phyloP scores from a whole-genome alignment of 2,329 filamentous ascomycete species.

The Diaporthe longicolla region DNA sequence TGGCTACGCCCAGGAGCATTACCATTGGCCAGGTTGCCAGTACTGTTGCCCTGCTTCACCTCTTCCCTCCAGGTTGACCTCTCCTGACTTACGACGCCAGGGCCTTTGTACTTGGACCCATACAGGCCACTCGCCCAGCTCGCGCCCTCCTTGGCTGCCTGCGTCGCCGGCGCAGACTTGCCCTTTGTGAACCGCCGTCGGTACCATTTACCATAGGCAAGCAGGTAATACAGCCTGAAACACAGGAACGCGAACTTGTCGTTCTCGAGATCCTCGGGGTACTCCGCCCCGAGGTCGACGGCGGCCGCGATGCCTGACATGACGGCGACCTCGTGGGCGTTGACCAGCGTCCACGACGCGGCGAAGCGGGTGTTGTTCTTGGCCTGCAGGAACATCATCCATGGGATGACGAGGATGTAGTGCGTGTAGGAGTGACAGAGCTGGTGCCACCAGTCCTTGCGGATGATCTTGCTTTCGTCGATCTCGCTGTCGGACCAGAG shows the following conservation, averaged over 20 bases:
- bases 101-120: slow-evolving; percentile 15
- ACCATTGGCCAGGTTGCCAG: background rate
- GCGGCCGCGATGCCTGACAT: slow-evolving; percentile 26
- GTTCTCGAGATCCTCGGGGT: slow-evolving; percentile 19
- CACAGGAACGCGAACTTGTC: slow-evolving; percentile 18
- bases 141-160: slow-evolving; percentile 18
- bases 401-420: slow-evolving; percentile 22
- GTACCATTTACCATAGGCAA: slow-evolving; percentile 23
- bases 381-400: slow-evolving; percentile 31
- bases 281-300: slow-evolving; percentile 2
- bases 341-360: slow-evolving; percentile 10
- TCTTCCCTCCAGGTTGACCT: slow-evolving; percentile 17
- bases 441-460: slow-evolving; percentile 32
- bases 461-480: slow-evolving; percentile 26
- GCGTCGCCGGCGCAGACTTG: background rate
- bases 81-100: background rate
- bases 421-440: slow-evolving; percentile 24
- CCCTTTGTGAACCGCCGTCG: slow-evolving; percentile 13
- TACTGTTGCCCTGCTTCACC: slow-evolving; percentile 19
- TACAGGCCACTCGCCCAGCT: slow-evolving; percentile 22
- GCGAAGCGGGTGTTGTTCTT: slow-evolving; percentile 21
- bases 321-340: slow-evolving; percentile 28
- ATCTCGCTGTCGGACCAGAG: slow-evolving; percentile 20
- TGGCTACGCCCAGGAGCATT: slow-evolving; percentile 25
- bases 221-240: slow-evolving; percentile 20